These are phyloP conservation scores for Penicillium paxilli DNA, from an alignment of 495 filamentous ascomycete species.

Conservation along the genomic window DNA sequence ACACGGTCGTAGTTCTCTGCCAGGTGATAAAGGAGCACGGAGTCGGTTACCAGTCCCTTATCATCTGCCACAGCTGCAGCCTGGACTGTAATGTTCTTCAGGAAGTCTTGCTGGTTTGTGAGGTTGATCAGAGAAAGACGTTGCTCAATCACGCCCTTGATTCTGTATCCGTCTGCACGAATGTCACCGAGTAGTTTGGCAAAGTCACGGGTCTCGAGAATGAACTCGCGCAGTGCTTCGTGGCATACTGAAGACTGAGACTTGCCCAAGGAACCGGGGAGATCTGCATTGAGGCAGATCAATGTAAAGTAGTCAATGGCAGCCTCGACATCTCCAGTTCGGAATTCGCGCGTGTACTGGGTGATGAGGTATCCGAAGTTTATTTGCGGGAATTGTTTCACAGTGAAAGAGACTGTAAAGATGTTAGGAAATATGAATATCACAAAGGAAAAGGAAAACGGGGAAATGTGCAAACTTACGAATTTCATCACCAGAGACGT, in stretches of 20 bases:
- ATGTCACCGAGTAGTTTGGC: conserved; percentile 93
- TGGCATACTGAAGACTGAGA: conserved; percentile 83
- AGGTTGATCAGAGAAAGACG: conserved; percentile 83
- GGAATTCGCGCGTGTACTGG: conserved; percentile 94
- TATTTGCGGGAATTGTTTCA: conserved; percentile 81
- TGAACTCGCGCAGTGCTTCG: conserved; percentile 90
- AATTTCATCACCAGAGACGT: conserved; percentile 67
- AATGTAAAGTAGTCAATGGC: conserved; percentile 92
- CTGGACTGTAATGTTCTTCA: conserved; percentile 82
- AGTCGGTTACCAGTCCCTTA: conserved; percentile 87
- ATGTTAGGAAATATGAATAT: conserved; percentile 33
- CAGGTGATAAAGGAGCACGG: conserved; percentile 90
- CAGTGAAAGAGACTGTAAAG: conserved; percentile 61
- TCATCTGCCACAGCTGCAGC: conserved; percentile 91
- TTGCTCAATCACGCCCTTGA: conserved; percentile 84
- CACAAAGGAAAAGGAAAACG: conserved; percentile 4
- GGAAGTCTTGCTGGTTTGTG: conserved; percentile 74
- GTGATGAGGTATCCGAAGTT: conserved; percentile 93
- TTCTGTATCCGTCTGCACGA: conserved; percentile 72
- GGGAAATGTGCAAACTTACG: conserved; percentile 44
- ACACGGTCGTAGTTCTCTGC: conserved; percentile 94
- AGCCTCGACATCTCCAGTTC: conserved; percentile 78
- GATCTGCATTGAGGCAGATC: conserved; percentile 89
- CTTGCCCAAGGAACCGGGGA: conserved; percentile 68
- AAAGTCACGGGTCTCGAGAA: conserved; percentile 92